phyloP scores from a whole-genome alignment of 441 rosid species.

The Syzygium malaccense region DNA sequence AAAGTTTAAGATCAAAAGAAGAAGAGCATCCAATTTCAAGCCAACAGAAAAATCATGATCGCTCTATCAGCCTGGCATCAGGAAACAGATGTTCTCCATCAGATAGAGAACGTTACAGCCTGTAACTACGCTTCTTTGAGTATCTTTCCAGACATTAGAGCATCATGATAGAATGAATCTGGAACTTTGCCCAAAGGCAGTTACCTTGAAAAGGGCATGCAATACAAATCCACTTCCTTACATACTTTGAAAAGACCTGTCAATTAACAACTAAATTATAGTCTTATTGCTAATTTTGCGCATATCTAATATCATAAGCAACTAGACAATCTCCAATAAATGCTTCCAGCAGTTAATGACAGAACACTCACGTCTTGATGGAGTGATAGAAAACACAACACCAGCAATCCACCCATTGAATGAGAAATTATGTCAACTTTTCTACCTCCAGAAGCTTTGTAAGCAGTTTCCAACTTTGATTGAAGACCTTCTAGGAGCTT shows the following conservation, averaged over 20 bases:
- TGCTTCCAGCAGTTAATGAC: background rate
- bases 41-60: background rate
- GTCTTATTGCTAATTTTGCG: background rate
- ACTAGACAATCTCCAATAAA: background rate
- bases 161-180: background rate
- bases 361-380: conserved; percentile 47
- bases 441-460: conserved; percentile 58
- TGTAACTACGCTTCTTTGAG: background rate
- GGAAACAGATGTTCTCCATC: background rate
- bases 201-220: conserved; percentile 93
- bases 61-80: background rate
- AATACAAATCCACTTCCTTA: conserved; percentile 79
- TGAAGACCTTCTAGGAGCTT: conserved; percentile 55
- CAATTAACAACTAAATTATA: conserved; percentile 5
- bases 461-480: conserved; percentile 66
- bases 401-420: conserved; percentile 89
- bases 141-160: background rate
- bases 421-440: conserved; percentile 75
- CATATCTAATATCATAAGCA: background rate
- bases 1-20: background rate
- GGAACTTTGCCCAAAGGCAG: background rate
- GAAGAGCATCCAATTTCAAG: background rate
- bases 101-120: background rate
- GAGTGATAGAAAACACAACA: conserved; percentile 67
- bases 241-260: conserved; percentile 71